Conservation (phyloP, 495 filamentous ascomycete genomes). For the Chlorociboria aeruginascens region DNA sequence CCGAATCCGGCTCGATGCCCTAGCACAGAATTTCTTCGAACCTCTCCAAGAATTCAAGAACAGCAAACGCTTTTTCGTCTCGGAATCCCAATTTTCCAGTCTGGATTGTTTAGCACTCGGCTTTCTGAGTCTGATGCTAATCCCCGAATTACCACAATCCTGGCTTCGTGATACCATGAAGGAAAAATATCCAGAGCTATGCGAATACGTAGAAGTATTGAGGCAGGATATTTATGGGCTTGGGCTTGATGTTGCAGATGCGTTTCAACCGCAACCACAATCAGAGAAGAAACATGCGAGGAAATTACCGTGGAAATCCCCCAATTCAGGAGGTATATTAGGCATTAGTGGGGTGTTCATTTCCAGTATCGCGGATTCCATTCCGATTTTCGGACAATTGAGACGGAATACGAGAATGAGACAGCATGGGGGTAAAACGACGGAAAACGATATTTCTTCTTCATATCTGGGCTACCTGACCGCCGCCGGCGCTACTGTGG, state of each 20-base stretch:
- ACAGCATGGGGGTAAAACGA: slow-evolving; percentile 11
- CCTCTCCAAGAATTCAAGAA: slow-evolving; percentile 54
- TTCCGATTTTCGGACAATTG: slow-evolving; percentile 15
- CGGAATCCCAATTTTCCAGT: slow-evolving; percentile 33
- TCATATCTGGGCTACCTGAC: slow-evolving; percentile 9
- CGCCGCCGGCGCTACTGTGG: slow-evolving; percentile 6
- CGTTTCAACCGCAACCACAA: slow-evolving; percentile 2
- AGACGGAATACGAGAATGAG: slow-evolving; percentile 14
- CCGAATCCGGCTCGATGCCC: slow-evolving; percentile 55
- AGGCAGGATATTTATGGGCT: slow-evolving; percentile 29
- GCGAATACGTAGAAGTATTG: slow-evolving; percentile 40
- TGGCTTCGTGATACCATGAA: slow-evolving; percentile 59
- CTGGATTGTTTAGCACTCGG: slow-evolving; percentile 71
- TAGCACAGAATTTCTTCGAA: slow-evolving; percentile 55
- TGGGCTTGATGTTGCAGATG: slow-evolving; percentile 7
- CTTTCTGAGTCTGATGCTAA: slow-evolving; percentile 62
- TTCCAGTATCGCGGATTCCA: slow-evolving; percentile 14
- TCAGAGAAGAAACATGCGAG: slow-evolving; percentile 1
- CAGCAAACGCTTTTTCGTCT: slow-evolving; percentile 35
- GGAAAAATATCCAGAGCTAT: slow-evolving; percentile 39
- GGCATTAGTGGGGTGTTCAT: slow-evolving; percentile 9
- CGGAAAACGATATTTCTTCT: slow-evolving; percentile 2
- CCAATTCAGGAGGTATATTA: slow-evolving; percentile 9
- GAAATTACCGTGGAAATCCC: slow-evolving; percentile 14
- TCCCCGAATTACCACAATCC: slow-evolving; percentile 54